phyloP scores from a whole-genome alignment of 1,284 basidiomycete genomes.

The Pterulicium gracile region DNA sequence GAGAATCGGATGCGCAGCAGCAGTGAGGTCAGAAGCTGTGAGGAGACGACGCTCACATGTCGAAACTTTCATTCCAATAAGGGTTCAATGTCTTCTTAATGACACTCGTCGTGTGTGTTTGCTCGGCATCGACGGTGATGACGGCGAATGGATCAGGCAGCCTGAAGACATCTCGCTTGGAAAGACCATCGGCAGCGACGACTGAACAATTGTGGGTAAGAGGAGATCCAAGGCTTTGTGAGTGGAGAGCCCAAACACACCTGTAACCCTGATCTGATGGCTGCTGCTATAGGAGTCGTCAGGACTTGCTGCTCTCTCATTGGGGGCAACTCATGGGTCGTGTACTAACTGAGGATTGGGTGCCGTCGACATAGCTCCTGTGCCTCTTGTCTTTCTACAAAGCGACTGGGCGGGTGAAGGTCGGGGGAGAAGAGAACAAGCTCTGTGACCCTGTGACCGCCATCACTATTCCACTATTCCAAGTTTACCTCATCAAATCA shows the following conservation, averaged over 20 bases:
- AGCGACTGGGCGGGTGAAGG: background rate
- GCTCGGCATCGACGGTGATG: constrained; percentile 89
- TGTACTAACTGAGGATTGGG: background rate
- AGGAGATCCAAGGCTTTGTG: background rate
- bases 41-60: constrained; percentile 41
- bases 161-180: constrained; percentile 85
- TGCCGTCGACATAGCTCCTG: background rate
- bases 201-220: constrained; percentile 34
- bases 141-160: constrained; percentile 93
- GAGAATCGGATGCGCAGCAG: no score
- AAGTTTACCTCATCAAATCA: no score
- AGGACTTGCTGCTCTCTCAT: no score
- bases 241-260: background rate
- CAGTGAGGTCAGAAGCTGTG: constrained; percentile 4
- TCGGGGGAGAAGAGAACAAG: background rate
- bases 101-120: constrained; percentile 86
- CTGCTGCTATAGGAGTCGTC: background rate
- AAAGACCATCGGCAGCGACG: constrained; percentile 81
- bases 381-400: background rate
- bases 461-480: no score
- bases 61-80: constrained; percentile 92
- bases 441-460: constrained; percentile 1
- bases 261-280: constrained; percentile 2
- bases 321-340: no score
- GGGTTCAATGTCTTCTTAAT: constrained; percentile 88